These are phyloP conservation scores for Goffeauzyma gilvescens DNA, from an alignment of 768 basidiomycete species.

Conservation along the genomic window DNA sequence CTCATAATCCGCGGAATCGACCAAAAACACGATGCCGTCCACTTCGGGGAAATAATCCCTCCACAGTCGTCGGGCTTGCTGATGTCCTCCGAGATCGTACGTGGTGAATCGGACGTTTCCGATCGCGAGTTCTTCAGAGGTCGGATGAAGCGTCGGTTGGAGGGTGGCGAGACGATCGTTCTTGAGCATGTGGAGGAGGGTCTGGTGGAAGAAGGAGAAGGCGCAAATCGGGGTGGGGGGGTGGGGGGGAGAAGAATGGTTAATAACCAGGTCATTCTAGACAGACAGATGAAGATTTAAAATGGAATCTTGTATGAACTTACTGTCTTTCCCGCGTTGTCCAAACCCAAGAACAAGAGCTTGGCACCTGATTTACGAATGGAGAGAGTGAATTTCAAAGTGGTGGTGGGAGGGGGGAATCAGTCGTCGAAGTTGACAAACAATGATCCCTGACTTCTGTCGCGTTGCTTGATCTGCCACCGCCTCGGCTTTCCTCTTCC, in stretches of 20 bases:
- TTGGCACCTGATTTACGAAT: slow-evolving; percentile 44
- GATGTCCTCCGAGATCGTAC: slow-evolving; percentile 92
- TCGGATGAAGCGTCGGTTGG: slow-evolving; percentile 95
- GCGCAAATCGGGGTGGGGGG: background rate
- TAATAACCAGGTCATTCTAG: too few relatives aligned
- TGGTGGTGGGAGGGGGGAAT: background rate
- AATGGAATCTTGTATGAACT: slow-evolving; percentile 18
- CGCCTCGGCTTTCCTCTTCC: too few relatives aligned
- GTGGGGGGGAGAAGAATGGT: background rate
- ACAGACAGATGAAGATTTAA: background rate
- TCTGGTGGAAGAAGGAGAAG: slow-evolving; percentile 37
- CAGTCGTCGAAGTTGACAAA: background rate
- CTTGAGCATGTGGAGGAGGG: slow-evolving; percentile 95
- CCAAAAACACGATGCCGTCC: slow-evolving; percentile 93
- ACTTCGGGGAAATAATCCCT: slow-evolving; percentile 99
- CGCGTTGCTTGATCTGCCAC: background rate
- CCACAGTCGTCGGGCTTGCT: slow-evolving; percentile 96
- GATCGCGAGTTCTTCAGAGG: slow-evolving; percentile 95
- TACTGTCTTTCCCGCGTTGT: slow-evolving; percentile 98
- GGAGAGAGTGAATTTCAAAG: background rate
- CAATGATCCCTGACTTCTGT: background rate
- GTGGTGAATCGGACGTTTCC: slow-evolving; percentile 99
- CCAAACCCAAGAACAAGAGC: slow-evolving; percentile 94
- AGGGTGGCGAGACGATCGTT: slow-evolving; percentile 93
- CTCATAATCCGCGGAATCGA: slow-evolving; percentile 92